Base-by-base conservation (phyloP, 768 basidiomycete genomes). In the Tulasnella sp. region DNA sequence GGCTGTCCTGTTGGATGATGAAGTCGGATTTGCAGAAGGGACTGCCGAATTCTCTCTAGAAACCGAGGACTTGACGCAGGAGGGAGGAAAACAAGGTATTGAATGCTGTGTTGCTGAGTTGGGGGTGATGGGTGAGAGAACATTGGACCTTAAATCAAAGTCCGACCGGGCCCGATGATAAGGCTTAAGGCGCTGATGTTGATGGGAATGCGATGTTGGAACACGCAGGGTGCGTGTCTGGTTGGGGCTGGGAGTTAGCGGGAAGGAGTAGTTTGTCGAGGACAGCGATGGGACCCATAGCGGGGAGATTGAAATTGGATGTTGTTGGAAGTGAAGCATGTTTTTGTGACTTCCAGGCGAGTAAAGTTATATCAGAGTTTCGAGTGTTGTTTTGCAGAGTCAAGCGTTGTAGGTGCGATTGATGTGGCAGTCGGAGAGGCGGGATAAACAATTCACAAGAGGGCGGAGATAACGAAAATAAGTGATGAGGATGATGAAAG, bases 111-210 rank as follows among this genome's bases (percentile, higher is more conserved):
- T 15, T 27, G 37, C n/a, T 15, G 33, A 16, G 32, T 1, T 2
- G 13, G 47, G 24, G 22, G 47, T 27, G 32, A 28, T 40, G 34
- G 25, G 49, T 43, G 15, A 42, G 49, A 24, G 37, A 19, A 28
- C 22, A 28, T 8, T 44, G 39, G 2, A 22, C 4, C 43, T 39
- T 20, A 41, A 29, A 42, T 51, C 25, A 32, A 43, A 40, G 28
- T 51, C 49, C 37, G 49, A 34, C 15, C 28, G 29, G 40, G 49
- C 29, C 39, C 49, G 49, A 40, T 51, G 49, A 51, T 51, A 51
- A 41, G 49, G 49, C 49, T 51, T 51, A 16, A 28, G 49, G 12
- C 49, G 42, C 9, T 24, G 32, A 24, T 47, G 20, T 6, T 22
- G 25, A 33, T 7, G 32, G 31, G 20, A 27, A 37, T 19, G 5